These are phyloP conservation scores for Puccinia coronata DNA, from an alignment of 1,284 basidiomycete genomes.

Conservation along the genomic window DNA sequence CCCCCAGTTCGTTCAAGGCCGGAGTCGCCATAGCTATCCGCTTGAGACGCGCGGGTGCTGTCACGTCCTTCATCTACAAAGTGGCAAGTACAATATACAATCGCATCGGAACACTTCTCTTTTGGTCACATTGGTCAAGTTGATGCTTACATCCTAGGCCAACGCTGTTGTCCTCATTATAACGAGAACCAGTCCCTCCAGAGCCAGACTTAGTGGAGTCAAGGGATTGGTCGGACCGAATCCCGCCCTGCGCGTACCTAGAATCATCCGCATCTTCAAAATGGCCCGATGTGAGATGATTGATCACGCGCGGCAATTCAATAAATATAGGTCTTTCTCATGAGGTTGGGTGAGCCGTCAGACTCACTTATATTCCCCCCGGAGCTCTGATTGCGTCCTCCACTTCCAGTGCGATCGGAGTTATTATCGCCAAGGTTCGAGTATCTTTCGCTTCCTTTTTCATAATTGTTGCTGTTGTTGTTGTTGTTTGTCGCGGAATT, in stretches of 20 bases:
- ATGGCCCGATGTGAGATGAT: not conserved
- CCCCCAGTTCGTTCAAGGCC: not conserved
- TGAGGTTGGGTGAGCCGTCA: not conserved
- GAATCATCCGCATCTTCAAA: slow-evolving; percentile 1
- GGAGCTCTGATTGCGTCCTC: slow-evolving; percentile 1
- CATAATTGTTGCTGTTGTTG: not conserved
- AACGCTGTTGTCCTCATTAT: not conserved
- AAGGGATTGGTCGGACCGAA: not conserved
- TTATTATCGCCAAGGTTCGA: not conserved
- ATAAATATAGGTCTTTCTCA: not conserved
- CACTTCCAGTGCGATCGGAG: not conserved
- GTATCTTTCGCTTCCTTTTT: not conserved
- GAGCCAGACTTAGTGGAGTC: not conserved
- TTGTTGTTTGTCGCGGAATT: not conserved
- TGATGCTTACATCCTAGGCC: not conserved
- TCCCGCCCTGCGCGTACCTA: not conserved
- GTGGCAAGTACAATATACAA: no score
- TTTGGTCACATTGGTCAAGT: not conserved
- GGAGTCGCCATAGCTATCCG: slow-evolving; percentile 22
- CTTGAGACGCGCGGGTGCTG: slow-evolving; percentile 20
- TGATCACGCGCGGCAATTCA: not conserved
- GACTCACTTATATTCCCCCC: slow-evolving; percentile 1
- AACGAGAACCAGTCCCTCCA: not conserved
- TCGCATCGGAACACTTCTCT: not conserved
- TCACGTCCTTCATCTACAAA: slow-evolving; percentile 9